Conservation (phyloP, 1,284 basidiomycete genomes). For the Marasmius fiardii region DNA sequence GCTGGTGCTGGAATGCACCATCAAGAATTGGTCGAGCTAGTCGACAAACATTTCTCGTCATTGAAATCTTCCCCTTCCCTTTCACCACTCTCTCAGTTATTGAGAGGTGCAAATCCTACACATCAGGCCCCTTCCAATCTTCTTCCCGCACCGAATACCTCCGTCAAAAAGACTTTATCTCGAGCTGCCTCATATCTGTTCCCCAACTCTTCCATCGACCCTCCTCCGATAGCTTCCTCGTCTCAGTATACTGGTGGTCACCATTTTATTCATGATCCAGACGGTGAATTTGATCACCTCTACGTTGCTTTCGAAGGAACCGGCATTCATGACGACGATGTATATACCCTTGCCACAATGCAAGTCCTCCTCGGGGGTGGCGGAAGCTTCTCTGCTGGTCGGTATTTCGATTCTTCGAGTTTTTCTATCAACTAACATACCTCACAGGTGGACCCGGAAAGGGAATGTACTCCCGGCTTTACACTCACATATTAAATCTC, state of each 20-base stretch:
- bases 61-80: conserved; percentile 44
- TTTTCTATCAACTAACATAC: conserved; percentile 15
- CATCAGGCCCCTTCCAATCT: conserved; percentile 42
- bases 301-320: conserved; percentile 93
- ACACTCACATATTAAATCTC: conserved; percentile 5
- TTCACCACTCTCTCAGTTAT: conserved; percentile 25
- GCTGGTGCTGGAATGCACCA: conserved; percentile 93
- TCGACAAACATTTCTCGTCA: conserved; percentile 81
- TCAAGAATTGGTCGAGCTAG: conserved; percentile 82
- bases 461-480: conserved; percentile 97
- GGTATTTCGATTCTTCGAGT: conserved; percentile 17
- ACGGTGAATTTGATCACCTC: conserved; percentile 87
- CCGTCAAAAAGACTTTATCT: conserved; percentile 64
- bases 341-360: conserved; percentile 92
- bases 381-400: conserved; percentile 91
- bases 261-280: conserved; percentile 64
- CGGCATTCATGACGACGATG: conserved; percentile 90
- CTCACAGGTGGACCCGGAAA: conserved; percentile 87
- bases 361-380: conserved; percentile 96
- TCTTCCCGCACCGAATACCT: conserved; percentile 48
- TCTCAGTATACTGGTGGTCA: conserved; percentile 88
- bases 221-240: conserved; percentile 33
- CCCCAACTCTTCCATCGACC: conserved; percentile 37
- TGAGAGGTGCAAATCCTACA: conserved; percentile 25
- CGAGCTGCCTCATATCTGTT: conserved; percentile 73